phyloP scores from a whole-genome alignment of 306 rosid species.

The Castanea sativa region DNA sequence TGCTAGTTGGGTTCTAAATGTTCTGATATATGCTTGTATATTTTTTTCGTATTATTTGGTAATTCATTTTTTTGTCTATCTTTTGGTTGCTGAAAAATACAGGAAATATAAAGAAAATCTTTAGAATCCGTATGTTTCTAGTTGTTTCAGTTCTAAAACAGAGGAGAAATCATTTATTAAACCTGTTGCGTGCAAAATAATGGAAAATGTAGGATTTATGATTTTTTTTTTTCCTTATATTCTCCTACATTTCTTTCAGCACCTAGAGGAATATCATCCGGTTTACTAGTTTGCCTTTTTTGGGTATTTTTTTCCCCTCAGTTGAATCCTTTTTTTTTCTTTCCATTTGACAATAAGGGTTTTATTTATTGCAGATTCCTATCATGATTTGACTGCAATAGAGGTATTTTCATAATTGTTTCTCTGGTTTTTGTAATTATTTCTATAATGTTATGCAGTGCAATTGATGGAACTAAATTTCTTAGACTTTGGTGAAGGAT shows the following conservation, averaged over 20 bases:
- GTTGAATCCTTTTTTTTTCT: no score
- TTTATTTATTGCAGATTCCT: slow-evolving; percentile 17
- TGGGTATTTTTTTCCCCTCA: neutral
- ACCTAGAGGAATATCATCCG: no score
- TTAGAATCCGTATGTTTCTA: no score
- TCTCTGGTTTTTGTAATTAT: neutral
- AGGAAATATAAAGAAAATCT: no score
- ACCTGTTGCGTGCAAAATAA: no score
- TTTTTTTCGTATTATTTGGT: neutral
- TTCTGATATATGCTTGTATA: neutral
- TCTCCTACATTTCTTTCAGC: no score
- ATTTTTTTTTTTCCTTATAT: no score
- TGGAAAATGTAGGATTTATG: no score
- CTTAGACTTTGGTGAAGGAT: neutral
- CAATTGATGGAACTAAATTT: neutral
- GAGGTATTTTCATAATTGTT: slow-evolving; percentile 27
- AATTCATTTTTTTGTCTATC: neutral
- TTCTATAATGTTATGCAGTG: neutral
- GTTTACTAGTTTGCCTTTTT: neutral
- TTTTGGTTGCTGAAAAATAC: neutral
- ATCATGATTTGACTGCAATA: slow-evolving; percentile 11
- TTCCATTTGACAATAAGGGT: slow-evolving; percentile 13
- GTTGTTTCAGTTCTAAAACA: no score
- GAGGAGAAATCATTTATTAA: no score
- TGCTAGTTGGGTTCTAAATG: neutral